Evolutionary conservation across 2,329 filamentous ascomycete genomes (phyloP).

Genomic region (Aplosporella prunicola): DNA sequence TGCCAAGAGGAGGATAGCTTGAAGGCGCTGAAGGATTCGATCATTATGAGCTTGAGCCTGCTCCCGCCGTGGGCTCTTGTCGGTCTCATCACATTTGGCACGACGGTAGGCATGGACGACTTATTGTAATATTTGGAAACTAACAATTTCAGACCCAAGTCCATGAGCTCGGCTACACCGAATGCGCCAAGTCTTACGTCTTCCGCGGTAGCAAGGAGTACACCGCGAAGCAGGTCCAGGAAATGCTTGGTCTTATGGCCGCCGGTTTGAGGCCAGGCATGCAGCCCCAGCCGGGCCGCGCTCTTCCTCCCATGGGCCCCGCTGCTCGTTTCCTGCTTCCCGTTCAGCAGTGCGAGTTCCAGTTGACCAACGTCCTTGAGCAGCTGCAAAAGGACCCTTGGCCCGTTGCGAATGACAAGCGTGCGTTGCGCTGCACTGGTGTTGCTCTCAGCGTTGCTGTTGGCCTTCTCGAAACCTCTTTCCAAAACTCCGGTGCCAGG

Average conservation of each 20-base stretch:
- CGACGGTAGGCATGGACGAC: conserved; percentile 79
- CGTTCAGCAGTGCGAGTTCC: conserved; percentile 91
- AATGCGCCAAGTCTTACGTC: conserved; percentile 97
- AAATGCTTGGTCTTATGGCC: conserved; percentile 83
- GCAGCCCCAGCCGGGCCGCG: conserved; percentile 64
- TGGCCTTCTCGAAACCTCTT: conserved; percentile 84
- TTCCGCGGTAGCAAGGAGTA: conserved; percentile 98
- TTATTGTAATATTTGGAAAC: too few species aligned
- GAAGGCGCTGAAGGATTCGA: conserved; percentile 72
- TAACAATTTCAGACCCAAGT: conserved; percentile 62
- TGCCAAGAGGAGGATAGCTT: conserved; percentile 84
- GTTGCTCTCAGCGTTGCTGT: conserved; percentile 94
- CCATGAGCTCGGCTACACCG: conserved; percentile 94
- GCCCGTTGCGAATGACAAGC: conserved; percentile 90
- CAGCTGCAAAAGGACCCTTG: conserved; percentile 94
- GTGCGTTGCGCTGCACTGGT: conserved; percentile 83
- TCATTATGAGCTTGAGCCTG: conserved; percentile 76
- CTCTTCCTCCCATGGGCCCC: conserved; percentile 64
- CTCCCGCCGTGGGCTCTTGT: conserved; percentile 74
- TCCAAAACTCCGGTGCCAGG: conserved; percentile 87
- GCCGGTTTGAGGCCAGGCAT: conserved; percentile 61
- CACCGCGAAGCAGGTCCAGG: conserved; percentile 95
- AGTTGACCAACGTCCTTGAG: conserved; percentile 91
- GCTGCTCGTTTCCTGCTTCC: conserved; percentile 86
- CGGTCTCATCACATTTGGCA: conserved; percentile 79